Conservation (phyloP, 371 early-diverging fungal genomes). For the Chytridiales sp. region DNA sequence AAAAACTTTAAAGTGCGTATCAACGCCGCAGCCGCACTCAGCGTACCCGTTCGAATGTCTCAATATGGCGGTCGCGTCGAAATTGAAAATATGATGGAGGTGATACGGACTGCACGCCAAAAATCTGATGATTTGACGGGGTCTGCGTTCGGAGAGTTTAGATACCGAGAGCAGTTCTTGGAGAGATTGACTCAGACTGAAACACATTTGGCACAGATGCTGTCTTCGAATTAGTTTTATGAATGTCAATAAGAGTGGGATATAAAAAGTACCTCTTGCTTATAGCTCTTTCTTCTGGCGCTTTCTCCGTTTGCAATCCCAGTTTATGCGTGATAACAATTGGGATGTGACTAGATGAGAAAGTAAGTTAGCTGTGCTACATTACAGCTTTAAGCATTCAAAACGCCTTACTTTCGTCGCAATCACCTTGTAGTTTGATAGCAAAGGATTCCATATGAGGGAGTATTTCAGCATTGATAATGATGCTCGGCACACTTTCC, state of each 20-base stretch:
- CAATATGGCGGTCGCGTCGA: constrained; percentile 42
- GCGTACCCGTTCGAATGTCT: constrained; percentile 35
- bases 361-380: too few relatives aligned
- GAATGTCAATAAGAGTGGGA: too few relatives aligned
- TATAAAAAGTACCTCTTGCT: too few relatives aligned
- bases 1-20: constrained; percentile 82
- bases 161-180: constrained; percentile 60
- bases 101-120: constrained; percentile 43
- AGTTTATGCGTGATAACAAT: too few relatives aligned
- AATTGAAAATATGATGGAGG: constrained; percentile 45
- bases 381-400: too few relatives aligned
- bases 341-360: too few relatives aligned
- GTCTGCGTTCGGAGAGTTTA: constrained; percentile 61
- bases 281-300: too few relatives aligned
- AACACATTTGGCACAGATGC: too few relatives aligned
- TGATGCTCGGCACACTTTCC: background rate
- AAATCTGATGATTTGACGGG: constrained; percentile 51
- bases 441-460: constrained; percentile 2
- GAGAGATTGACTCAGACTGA: constrained; percentile 46
- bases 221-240: too few relatives aligned
- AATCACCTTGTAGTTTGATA: background rate
- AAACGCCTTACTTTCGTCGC: background rate
- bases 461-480: constrained; percentile 4
- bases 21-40: constrained; percentile 69
- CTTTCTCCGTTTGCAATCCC: background rate